These are phyloP conservation scores for Cystoderma amianthinum DNA, from an alignment of 768 basidiomycete species.

Conservation along the genomic window DNA sequence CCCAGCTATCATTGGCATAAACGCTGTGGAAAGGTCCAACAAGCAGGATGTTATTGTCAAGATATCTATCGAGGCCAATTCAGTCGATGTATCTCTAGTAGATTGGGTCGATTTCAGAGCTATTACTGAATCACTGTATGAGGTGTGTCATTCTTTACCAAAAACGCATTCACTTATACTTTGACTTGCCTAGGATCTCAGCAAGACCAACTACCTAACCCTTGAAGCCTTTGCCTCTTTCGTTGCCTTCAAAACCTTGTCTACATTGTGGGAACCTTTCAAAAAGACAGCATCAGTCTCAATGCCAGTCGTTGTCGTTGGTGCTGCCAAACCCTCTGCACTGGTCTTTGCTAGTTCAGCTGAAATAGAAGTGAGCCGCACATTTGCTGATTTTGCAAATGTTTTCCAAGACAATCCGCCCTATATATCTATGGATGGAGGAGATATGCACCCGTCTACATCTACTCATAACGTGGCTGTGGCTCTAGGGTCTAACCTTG, in stretches of 20 bases:
- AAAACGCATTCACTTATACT: too few species aligned
- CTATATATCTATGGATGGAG: not conserved
- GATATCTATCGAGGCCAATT: conserved; percentile 19
- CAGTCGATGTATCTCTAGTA: too few species aligned
- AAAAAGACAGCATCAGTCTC: too few species aligned
- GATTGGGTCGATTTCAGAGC: conserved; percentile 26
- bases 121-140: too few species aligned
- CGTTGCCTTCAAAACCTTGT: conserved; percentile 41
- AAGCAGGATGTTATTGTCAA: conserved; percentile 54
- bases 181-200: conserved; percentile 42
- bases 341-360: conserved; percentile 61
- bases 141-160: too few species aligned
- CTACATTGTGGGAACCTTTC: conserved; percentile 7
- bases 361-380: conserved; percentile 53
- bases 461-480: conserved; percentile 42
- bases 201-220: conserved; percentile 46
- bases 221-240: conserved; percentile 64
- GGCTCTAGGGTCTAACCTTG: conserved; percentile 87
- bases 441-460: not conserved
- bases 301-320: conserved; percentile 39
- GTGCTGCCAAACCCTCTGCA: conserved; percentile 68
- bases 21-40: conserved; percentile 56
- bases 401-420: conserved; percentile 3
- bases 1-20: conserved; percentile 58
- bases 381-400: conserved; percentile 24